Percentiles rank a stretch among this genome's conserved stretches.
Evolutionary conservation across 1,284 basidiomycete genomes (phyloP).

Genomic region (Taiwanofungus camphoratus): DNA sequence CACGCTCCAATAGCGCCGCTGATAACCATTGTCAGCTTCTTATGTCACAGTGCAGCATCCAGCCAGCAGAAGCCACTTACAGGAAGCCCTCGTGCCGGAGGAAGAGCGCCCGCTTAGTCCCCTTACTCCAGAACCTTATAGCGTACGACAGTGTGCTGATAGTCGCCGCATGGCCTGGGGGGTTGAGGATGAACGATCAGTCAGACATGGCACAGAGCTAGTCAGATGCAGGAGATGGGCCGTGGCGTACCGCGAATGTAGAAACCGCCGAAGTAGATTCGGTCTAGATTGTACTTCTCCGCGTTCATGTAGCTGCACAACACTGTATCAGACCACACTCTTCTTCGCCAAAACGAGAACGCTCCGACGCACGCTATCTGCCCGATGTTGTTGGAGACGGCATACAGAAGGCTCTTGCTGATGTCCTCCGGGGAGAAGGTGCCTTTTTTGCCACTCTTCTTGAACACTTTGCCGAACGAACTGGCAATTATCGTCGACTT

Average conservation of each 20-base stretch:
- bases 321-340: not conserved
- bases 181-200: constrained; percentile 6
- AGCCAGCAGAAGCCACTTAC: constrained; percentile 43
- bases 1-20: constrained; percentile 92
- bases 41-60: constrained; percentile 5
- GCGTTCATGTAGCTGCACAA: constrained; percentile 94
- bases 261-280: constrained; percentile 98
- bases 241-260: constrained; percentile 86
- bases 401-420: constrained; percentile 90
- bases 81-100: constrained; percentile 97
- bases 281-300: constrained; percentile 95
- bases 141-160: constrained; percentile 98
- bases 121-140: constrained; percentile 99
- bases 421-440: constrained; percentile 92
- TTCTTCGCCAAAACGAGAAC: not conserved
- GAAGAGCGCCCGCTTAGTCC: constrained; percentile 94
- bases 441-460: constrained; percentile 77
- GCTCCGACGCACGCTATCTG: constrained; percentile 87
- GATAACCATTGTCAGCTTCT: constrained; percentile 10
- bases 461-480: constrained; percentile 98
- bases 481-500: constrained; percentile 98
- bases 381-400: constrained; percentile 98
- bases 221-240: not conserved
- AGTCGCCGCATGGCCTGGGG: constrained; percentile 87
- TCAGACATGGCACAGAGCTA: constrained; percentile 1